These are phyloP conservation scores for Oenanthe javanica DNA, from an alignment of 140 eudicot species.

Conservation along the genomic window DNA sequence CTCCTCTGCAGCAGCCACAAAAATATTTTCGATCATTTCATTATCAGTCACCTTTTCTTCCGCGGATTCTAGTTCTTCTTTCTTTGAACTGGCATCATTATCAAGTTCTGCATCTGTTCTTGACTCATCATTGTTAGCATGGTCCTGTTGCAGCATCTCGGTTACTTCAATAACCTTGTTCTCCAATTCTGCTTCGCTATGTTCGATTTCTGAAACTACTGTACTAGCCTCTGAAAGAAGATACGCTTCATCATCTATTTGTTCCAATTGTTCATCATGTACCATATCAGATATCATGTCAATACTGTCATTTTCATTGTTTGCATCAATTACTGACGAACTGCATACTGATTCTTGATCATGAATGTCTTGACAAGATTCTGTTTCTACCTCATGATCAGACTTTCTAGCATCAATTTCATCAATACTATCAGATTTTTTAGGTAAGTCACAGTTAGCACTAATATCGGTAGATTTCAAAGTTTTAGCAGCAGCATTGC, in stretches of 20 bases:
- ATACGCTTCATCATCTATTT: not conserved
- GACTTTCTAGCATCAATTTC: not conserved
- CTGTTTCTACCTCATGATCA: slow-evolving; percentile 1
- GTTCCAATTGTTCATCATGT: not conserved
- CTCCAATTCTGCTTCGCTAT: not conserved
- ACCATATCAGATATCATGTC: not conserved
- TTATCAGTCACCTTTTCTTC: not conserved
- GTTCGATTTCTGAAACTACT: not conserved
- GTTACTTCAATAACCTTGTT: not conserved
- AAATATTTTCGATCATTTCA: not conserved
- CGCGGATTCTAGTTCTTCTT: not conserved
- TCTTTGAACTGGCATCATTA: not conserved
- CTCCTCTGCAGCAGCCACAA: not conserved
- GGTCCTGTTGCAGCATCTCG: not conserved
- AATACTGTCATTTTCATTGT: not conserved
- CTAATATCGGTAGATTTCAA: not conserved
- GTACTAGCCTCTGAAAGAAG: not conserved
- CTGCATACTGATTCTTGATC: not conserved
- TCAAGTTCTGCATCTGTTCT: not conserved
- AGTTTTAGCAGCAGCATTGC: not conserved
- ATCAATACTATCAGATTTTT: not conserved
- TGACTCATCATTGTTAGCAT: not conserved
- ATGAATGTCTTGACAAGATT: not conserved
- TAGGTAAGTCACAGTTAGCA: not conserved
- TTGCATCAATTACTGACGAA: not conserved